Base-by-base conservation (phyloP, 228 moss, liverwort and hornwort species). In the Sphagnum fallax region DNA sequence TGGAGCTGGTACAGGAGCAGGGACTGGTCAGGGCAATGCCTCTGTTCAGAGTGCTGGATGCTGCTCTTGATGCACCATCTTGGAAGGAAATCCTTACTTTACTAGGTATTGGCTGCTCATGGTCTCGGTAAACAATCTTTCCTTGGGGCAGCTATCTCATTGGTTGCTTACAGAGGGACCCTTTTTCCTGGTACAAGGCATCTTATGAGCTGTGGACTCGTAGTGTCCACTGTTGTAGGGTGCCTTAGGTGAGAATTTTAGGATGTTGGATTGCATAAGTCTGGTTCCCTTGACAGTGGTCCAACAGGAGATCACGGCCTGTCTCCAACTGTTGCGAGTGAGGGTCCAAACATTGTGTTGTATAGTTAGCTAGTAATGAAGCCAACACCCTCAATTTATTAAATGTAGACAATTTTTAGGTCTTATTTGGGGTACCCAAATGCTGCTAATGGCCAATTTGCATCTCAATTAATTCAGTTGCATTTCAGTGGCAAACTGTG, bases 21-120 rank as follows among this genome's bases (percentile, higher is more conserved):
- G 90, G 70, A 83, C 84, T 78, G 86, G 88, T 6, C 80, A 87
- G 80, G 91, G 94, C 16, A 87, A 90, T 75, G 49, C 81, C 52
- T 73, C 88, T 58, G 62, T 86, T 72, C 84, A 85, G 60, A 85
- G 75, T 73, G 79, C 88, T 79, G 80, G 84, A 68, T 94, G 94
- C 84, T 94, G 94, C 64, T 69, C 79, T 51, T 85, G 72, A 78
- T 52, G 14, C 68, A 68, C 55, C 47, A 10, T 58, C 49, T 67
- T 52, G n/a, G 13, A 51, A 51, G 51, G 52, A 16, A 52, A 8
- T 8, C 55, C 55, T 3, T 55, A 55, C 55, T 49, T 6, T 51
- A 67, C 16, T 15, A 16, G 51, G 67, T 65, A 32, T 11, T 52
- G 51, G n/a, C 15, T 6, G 52, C 67, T 67, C 55, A 4, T 55